Conservation (phyloP, 768 basidiomycete genomes). For the Russula virescens region DNA sequence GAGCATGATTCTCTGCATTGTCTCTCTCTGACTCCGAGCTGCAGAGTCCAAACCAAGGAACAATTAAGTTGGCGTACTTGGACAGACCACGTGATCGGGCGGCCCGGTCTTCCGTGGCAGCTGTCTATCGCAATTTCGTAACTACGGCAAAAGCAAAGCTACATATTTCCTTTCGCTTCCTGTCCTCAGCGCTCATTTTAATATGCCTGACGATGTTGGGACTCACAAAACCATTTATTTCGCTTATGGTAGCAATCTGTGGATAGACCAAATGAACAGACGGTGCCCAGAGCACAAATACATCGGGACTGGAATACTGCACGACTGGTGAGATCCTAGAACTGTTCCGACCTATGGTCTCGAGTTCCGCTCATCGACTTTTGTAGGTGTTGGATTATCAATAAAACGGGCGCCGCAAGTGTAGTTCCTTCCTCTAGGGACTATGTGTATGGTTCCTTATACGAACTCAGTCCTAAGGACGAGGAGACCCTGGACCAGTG, state of each 20-base stretch:
- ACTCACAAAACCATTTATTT: constrained; percentile 3
- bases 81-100: background rate
- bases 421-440: constrained; percentile 8
- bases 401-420: constrained; percentile 8
- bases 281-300: constrained; percentile 19
- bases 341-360: no score
- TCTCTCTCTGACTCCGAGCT: background rate
- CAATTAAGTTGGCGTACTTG: no score
- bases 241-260: constrained; percentile 19
- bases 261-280: constrained; percentile 20
- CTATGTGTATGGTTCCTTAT: constrained; percentile 13
- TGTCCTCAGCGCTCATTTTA: background rate
- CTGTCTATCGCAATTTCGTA: no score
- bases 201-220: background rate
- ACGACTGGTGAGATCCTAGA: constrained; percentile 17
- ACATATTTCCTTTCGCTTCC: no score
- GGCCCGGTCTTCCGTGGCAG: background rate
- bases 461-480: constrained; percentile 8
- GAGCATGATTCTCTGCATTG: background rate
- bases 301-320: constrained; percentile 1
- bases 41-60: no score
- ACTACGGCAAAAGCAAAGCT: no score
- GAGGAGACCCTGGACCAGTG: constrained; percentile 10
- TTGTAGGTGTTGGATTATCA: constrained; percentile 21
- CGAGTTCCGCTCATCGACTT: background rate